Evolutionary conservation across 345 rosid species (phyloP), one percentile per base, ranked within the genome.

Genomic region (Aquilaria yunnanensis): DNA sequence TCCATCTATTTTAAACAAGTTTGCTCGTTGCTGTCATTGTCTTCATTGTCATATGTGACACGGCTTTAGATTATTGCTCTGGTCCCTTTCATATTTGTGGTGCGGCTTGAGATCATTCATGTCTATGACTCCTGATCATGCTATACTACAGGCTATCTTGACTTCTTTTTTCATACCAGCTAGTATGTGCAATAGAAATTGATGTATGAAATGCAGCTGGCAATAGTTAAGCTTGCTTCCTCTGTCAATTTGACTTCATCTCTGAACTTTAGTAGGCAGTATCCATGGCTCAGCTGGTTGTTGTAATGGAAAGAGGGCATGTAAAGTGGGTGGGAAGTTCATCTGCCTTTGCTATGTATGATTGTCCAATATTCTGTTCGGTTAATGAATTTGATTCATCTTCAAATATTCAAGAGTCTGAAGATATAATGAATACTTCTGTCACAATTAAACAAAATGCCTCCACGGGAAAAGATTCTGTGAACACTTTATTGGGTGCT

Each of bases 291-390:
- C 86, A 89, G 65, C 72, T 81, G 73, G 66, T 92, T 60, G 80
- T 89, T 63, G 85, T 89, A 53, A 84, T 92, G 96, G 93, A 85
- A 23, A 84, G 78, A 79, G 98, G 98, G 32, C 65, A 65, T 51
- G 75, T 84, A 68, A 80, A 64, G 72, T 92, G 96, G 96, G 72
- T 81, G 33, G 98, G 96, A 82, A 74, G 54, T 69, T 83, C 92
- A 52, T 71, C 72, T 61, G 86, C 87, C 68, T 70, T 80, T 73
- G 72, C 84, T 6, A 65, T 65, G 50, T 83, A 89, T 47, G 76
- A 66, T 64, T 81, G 74, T 70, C 68, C 85, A 3, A 61, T 72
- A 16, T 67, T 80, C 59, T 81, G 75, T 67, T 70, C 76, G 29
- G 70, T 66, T n/a, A 79, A 83, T 32, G 81, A 79, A 14, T 79